A percentile compares a stretch with the other conserved stretches of the same genome.
phyloP scores from a whole-genome alignment of 1,139 yeast species.

The Blastobotrys illinoisensis region DNA sequence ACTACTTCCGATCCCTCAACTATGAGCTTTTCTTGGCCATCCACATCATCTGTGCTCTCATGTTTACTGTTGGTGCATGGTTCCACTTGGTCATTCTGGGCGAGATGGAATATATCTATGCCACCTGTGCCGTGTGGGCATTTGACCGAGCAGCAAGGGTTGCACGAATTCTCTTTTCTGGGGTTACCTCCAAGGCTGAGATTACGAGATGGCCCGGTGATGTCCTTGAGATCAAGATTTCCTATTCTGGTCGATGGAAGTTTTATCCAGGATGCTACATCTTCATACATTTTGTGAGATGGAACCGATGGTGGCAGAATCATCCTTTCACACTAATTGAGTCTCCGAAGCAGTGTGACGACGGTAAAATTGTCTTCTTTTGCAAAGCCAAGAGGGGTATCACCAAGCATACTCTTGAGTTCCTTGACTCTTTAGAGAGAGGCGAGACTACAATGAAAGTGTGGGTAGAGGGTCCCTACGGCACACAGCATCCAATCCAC shows the following conservation, averaged over 20 bases:
- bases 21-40: constrained; percentile 43
- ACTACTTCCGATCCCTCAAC: constrained; percentile 12
- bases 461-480: constrained; percentile 55
- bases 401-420: not conserved
- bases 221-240: constrained; percentile 27
- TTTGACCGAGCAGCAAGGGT: constrained; percentile 37
- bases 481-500: constrained; percentile 44
- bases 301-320: constrained; percentile 46
- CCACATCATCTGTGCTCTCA: constrained; percentile 55
- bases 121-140: constrained; percentile 38
- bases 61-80: constrained; percentile 57
- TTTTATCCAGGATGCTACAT: constrained; percentile 55
- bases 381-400: constrained; percentile 1
- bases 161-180: constrained; percentile 36
- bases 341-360: constrained; percentile 24
- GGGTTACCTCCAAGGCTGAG: constrained; percentile 39
- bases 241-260: constrained; percentile 34
- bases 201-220: constrained; percentile 28
- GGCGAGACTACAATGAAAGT: constrained; percentile 16
- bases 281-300: constrained; percentile 47
- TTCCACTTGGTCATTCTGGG: constrained; percentile 38
- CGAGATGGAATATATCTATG: constrained; percentile 34
- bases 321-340: constrained; percentile 61
- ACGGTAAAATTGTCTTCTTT: constrained; percentile 20
- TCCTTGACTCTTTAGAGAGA: not conserved